Evolutionary conservation across 257 asterid genomes (phyloP).

Genomic region (Handroanthus guayacan): DNA sequence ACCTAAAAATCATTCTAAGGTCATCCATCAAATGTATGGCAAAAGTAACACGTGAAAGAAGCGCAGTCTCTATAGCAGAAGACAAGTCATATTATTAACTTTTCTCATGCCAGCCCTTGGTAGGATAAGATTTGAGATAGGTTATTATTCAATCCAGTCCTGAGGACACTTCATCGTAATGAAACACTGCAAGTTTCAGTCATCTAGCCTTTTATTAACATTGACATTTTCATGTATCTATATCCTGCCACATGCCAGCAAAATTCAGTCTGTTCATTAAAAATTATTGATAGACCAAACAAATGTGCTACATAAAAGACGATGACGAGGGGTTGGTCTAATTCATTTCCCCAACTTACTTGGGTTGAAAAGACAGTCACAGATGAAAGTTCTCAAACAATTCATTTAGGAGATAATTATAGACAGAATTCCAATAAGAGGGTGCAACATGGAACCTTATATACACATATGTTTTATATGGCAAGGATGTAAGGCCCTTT

Average conservation of each 20-base stretch:
- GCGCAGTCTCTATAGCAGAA: neutral
- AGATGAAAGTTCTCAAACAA: neutral
- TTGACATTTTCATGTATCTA: neutral
- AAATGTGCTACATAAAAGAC: neutral
- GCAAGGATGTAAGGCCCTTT: slow-evolving; percentile 19
- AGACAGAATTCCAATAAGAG: slow-evolving; percentile 17
- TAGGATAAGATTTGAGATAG: neutral
- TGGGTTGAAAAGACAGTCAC: slow-evolving; percentile 10
- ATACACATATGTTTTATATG: slow-evolving; percentile 7
- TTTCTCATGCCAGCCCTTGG: neutral
- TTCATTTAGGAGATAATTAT: neutral
- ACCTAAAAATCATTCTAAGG: neutral
- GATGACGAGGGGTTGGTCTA: neutral
- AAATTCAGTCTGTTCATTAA: neutral
- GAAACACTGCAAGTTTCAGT: neutral
- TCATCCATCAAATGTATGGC: neutral
- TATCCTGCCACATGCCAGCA: neutral
- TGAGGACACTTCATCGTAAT: neutral
- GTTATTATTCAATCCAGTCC: neutral
- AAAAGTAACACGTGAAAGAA: neutral
- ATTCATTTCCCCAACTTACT: slow-evolving; percentile 21
- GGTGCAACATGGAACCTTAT: slow-evolving; percentile 2
- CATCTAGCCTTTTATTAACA: neutral
- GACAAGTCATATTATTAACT: neutral
- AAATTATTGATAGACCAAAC: too few relatives aligned